Base-by-base conservation (phyloP, 139 green algal genomes). In the Deuterostichococcus epilithicus region DNA sequence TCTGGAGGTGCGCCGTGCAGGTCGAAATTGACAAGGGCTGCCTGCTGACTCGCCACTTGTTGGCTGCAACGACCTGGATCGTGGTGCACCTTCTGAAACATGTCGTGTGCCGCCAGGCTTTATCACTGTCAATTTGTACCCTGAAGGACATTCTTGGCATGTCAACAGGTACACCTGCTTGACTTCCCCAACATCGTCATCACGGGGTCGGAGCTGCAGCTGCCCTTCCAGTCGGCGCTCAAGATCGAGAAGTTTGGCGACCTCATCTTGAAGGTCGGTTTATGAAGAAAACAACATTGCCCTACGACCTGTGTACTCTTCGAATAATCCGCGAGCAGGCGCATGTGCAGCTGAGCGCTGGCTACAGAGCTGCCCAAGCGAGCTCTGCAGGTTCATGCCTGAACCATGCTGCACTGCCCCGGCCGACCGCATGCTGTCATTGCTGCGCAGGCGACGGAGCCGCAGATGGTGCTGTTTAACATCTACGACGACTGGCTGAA, bases 151-250 rank as follows among this genome's bases (percentile, higher is more conserved):
- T n/a, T n/a, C n/a, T n/a, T n/a, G n/a, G n/a, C n/a, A n/a, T n/a
- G n/a, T n/a, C n/a, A n/a, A n/a, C n/a, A 63, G 52, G 52, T 63
- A 33, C 96, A 99, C 85, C 78, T 98, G 79, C 91, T 99, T 35
- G 96, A 99, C 82, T 99, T 99, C 89, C 96, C 96, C 73, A 99
- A 99, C 93, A 99, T 99, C 77, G 96, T 99, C 83, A 98, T 99
- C 91, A 99, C 96, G 0, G 96, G 96, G 60, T 95, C 85, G 28
- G 96, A 99, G 90, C 94, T 99, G 87, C 94, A 98, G 89, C 90
- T 99, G 85, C 96, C 96, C n/a, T 99, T 99, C 93, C 96, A 99
- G 88, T 88, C 87, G 47, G 76, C 60, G 70, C 77, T 79, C 42
- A 98, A 98, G 89, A 95, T 99, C 68, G 96, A 99, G 88, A 99